A percentile compares a stretch with the other conserved stretches of the same genome.
Conservation (phyloP, 164 flowering plant species). For the Vitis rotundifolia region DNA sequence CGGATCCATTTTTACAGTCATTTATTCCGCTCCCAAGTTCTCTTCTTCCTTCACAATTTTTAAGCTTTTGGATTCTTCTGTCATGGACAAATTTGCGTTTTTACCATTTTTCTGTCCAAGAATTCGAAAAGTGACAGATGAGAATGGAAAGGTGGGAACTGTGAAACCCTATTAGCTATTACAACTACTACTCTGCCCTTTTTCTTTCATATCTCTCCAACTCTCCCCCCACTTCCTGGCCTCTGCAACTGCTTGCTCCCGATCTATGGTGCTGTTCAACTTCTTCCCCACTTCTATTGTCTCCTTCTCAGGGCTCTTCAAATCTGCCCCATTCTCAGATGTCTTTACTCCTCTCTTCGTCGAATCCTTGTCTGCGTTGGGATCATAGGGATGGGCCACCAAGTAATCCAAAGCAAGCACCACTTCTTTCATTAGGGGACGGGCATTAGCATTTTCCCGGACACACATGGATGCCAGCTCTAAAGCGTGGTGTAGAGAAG, state of each 20-base stretch:
- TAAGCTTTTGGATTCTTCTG: no score
- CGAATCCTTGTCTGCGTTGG: constrained; percentile 1
- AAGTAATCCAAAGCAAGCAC: constrained; percentile 30
- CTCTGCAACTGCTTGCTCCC: constrained; percentile 50
- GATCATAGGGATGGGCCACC: constrained; percentile 11
- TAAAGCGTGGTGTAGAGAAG: constrained; percentile 15
- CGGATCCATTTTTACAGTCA: no score
- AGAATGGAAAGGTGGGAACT: no score
- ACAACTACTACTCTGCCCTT: constrained; percentile 1
- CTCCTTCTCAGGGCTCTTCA: background rate
- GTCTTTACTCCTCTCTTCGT: background rate
- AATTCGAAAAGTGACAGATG: no score
- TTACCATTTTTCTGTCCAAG: background rate
- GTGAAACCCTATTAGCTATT: background rate
- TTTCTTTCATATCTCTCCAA: constrained; percentile 32
- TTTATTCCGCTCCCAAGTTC: no score
- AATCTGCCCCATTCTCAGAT: background rate
- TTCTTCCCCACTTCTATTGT: constrained; percentile 6
- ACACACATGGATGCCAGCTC: constrained; percentile 37
- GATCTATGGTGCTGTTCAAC: constrained; percentile 21
- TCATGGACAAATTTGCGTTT: no score
- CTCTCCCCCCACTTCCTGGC: constrained; percentile 54
- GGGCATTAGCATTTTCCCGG: constrained; percentile 12
- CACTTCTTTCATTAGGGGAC: constrained; percentile 33
- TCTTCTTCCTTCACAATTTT: no score